Base-by-base conservation (phyloP, 345 rosid species). In the Lenwebbia sp. region DNA sequence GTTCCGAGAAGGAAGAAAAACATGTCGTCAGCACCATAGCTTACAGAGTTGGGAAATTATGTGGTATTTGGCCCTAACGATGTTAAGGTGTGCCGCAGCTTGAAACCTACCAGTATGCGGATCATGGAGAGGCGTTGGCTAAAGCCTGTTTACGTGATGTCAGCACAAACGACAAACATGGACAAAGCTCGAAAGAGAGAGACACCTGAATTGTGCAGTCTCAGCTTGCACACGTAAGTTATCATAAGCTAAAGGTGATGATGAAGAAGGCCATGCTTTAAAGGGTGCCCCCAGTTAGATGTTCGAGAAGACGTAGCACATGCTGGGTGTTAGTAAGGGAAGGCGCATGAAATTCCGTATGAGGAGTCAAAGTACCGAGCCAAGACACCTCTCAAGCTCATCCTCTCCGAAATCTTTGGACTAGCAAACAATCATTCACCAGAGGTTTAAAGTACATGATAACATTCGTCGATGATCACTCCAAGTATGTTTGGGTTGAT, bases 391-490 rank as follows among this genome's bases (percentile, higher is more conserved):
- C 40, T 83, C 23, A 37, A 88, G 33, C 62, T 87, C 28, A 33
- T 87, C 17, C 91, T 86, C 23, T 87, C 62, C 53, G 49, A 85
- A 51, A 82, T 89, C 49, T 85, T 87, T 83, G 83, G 65, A 5
- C 86, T 23, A 13, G 28, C 82, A 2, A 88, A 86, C 58, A 40
- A 84, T 82, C 86, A 58, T 53, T 83, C 21, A 53, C 21, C 37
- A 10, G 57, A 88, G 14, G 70, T 62, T 82, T 51, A 54, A 22
- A 56, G 52, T 88, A 86, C 21, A 88, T 83, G 87, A 44, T 86
- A n/a, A 84, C 84, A 0, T 88, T 62, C 13, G 84, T 86, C 83
- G 53, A 86, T 84, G 88, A 84, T 9, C 84, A 76, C 13, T 88
- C 74, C 0, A 78, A 56, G 22, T 57, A 76, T 53, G 57, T 81